phyloP scores from a whole-genome alignment of 495 filamentous ascomycete genomes.

The Talaromyces ruber region DNA sequence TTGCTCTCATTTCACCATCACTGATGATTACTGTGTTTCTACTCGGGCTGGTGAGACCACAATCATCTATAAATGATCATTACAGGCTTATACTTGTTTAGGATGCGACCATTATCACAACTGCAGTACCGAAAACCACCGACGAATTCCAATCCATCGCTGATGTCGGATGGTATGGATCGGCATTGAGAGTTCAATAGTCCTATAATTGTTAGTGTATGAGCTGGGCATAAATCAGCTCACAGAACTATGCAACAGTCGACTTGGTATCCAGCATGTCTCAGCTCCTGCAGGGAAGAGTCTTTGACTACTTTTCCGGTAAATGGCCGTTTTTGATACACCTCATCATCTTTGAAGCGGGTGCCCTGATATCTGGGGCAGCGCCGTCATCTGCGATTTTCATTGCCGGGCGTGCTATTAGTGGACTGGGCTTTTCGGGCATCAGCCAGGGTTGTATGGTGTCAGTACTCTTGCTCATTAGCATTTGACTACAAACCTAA shows the following conservation, averaged over 20 bases:
- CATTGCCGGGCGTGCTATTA: neutral
- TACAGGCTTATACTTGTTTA: neutral
- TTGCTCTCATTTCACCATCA: neutral
- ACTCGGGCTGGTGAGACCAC: neutral
- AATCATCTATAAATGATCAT: neutral
- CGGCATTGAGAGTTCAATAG: neutral
- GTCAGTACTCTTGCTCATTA: neutral
- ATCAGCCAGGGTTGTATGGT: neutral
- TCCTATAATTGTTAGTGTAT: neutral
- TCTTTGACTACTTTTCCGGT: neutral
- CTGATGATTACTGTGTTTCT: neutral
- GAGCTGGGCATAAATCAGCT: neutral
- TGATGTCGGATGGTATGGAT: neutral
- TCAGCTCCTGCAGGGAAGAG: neutral
- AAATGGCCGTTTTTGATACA: neutral
- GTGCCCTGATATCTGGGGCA: neutral
- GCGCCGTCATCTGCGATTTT: neutral
- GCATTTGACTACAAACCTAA: neutral
- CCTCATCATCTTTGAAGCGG: neutral
- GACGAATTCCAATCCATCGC: neutral
- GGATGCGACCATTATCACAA: neutral
- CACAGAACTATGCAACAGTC: neutral
- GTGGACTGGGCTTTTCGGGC: neutral
- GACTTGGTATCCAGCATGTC: neutral
- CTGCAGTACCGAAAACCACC: neutral